phyloP scores from a whole-genome alignment of 139 green algal species.

The Nannochloris sp. region DNA sequence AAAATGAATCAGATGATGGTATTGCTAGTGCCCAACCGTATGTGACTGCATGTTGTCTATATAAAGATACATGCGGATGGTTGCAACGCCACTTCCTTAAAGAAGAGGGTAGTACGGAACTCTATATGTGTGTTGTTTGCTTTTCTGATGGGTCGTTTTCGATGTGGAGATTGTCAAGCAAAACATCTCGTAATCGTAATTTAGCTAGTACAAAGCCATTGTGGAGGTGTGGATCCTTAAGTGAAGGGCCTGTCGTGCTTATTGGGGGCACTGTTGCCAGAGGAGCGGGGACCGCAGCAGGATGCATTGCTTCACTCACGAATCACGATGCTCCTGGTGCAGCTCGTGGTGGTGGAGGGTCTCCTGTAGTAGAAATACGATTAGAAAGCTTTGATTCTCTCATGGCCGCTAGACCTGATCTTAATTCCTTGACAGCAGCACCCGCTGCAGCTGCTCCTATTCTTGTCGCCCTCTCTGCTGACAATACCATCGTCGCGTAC shows the following conservation, averaged over 20 bases:
- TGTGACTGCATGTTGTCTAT: conserved; percentile 46
- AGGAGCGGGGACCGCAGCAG: background rate
- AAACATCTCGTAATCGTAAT: too few relatives aligned
- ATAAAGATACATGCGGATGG: conserved; percentile 45
- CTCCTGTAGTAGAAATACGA: conserved; percentile 34
- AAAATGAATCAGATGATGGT: too few relatives aligned
- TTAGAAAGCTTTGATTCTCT: conserved; percentile 34
- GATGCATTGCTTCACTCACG: too few relatives aligned
- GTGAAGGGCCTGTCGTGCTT: conserved; percentile 21
- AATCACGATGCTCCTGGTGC: too few relatives aligned
- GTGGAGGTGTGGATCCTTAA: conserved; percentile 12
- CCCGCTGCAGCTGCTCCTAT: conserved; percentile 44
- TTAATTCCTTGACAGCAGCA: background rate
- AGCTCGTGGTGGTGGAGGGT: background rate
- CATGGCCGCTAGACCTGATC: background rate
- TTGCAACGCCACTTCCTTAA: conserved; percentile 6
- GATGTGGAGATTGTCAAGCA: too few relatives aligned
- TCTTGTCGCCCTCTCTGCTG: conserved; percentile 51
- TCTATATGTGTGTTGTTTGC: conserved; percentile 19
- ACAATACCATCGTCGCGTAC: conserved; percentile 62
- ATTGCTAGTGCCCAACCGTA: background rate
- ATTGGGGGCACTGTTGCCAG: too few relatives aligned
- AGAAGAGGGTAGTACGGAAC: background rate
- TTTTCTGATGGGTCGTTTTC: conserved; percentile 24
- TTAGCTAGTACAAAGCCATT: too few relatives aligned